Conservation (phyloP, 176 grass and related monocot genomes). For the Raddia distichophylla region DNA sequence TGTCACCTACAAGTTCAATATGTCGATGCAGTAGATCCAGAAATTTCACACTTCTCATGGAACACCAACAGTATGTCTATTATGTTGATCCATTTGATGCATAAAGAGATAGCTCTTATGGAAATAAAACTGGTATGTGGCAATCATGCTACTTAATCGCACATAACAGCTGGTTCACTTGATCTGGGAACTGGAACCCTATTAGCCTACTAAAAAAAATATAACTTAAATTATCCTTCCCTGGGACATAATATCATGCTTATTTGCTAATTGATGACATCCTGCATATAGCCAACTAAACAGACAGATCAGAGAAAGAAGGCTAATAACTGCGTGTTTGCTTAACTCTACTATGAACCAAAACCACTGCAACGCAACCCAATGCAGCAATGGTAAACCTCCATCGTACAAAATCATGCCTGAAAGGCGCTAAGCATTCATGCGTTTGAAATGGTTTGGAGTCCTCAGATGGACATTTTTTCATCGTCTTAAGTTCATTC, state of each 20-base stretch:
- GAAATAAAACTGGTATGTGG: not conserved
- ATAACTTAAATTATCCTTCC: not conserved
- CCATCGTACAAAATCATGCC: not conserved
- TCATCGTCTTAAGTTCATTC: not conserved
- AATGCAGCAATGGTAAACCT: not conserved
- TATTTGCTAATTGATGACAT: not conserved
- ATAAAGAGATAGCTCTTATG: not conserved
- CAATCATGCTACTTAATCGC: not conserved
- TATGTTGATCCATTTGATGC: not conserved
- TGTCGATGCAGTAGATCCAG: not conserved
- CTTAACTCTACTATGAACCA: not conserved
- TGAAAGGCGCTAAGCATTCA: not conserved
- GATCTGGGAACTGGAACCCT: not conserved
- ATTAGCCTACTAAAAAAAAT: conserved; percentile 16
- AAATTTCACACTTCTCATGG: not conserved
- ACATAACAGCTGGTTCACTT: not conserved
- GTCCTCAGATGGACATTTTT: not conserved
- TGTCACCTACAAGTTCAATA: not conserved
- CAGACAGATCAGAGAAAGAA: not conserved
- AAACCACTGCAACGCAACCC: not conserved
- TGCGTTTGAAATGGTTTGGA: not conserved
- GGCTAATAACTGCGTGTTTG: not conserved
- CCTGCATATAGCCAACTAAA: conserved; percentile 2
- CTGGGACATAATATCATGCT: not conserved
- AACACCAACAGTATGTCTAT: not conserved